Evolutionary conservation across 139 green algal genomes (phyloP).

Genomic region (Diplosphaera chodatii): DNA sequence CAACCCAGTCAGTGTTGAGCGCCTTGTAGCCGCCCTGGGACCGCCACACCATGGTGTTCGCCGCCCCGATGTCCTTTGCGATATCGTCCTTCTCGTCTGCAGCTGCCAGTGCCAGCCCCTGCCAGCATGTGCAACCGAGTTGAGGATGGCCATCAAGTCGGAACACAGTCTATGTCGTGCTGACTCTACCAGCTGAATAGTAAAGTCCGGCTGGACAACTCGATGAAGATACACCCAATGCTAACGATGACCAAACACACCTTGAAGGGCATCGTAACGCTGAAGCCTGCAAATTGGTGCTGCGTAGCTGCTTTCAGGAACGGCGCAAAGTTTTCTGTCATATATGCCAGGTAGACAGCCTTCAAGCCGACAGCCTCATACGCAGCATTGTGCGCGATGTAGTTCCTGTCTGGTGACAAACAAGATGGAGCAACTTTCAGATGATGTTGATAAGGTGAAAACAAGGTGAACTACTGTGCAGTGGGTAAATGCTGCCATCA

Average conservation of each 20-base stretch:
- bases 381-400: neutral
- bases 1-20: neutral
- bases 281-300: neutral
- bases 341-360: neutral
- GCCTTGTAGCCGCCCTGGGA: neutral
- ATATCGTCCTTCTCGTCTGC: neutral
- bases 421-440: too few species aligned
- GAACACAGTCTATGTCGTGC: too few species aligned
- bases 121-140: too few species aligned
- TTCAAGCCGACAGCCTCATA: neutral
- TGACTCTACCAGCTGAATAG: too few species aligned
- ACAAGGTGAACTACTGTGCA: too few species aligned
- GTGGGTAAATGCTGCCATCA: too few species aligned
- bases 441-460: too few species aligned
- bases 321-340: neutral
- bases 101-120: neutral
- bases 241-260: too few species aligned
- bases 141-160: too few species aligned
- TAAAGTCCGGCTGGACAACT: too few species aligned
- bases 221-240: too few species aligned
- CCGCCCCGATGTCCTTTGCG: neutral
- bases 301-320: neutral
- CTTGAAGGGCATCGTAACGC: neutral
- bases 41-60: neutral
- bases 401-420: neutral